Base-by-base conservation (phyloP, 192 early-diverging fungal species). In the Mortierella antarctica region DNA sequence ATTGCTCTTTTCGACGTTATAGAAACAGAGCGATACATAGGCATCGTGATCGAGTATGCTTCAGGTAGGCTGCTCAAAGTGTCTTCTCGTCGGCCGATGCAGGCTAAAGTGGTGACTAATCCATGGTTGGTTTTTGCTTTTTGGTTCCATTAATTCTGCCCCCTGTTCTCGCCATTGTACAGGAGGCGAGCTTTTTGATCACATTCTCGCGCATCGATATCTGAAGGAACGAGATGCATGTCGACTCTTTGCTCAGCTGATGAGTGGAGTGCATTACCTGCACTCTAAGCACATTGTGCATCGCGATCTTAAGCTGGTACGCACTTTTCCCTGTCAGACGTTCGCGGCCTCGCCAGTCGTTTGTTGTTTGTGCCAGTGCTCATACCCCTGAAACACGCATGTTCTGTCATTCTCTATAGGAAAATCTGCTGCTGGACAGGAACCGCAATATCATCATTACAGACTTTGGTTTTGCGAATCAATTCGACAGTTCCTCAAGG, bases 381-480 rank as follows among this genome's bases (percentile, higher is more conserved):
- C 45, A 21, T 10, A 23, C 20, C 13, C 20, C 52, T 45, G 8
- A 31, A 63, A 40, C 23, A 61, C 55, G 20, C 15, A 47, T 49
- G 7, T 17, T 82, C 39, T 61, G 0, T 45, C 48, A 4, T 39
- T 48, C 41, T 50, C 21, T 56, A 57, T 83, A 94, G 92, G 97
- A 99, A 85, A 99, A 99, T 65, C 75, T 99, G 71, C 85, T 99
- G 53, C 80, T 99, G 75, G 98, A 99, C 86, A 88, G 89, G 58
- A 88, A 96, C 73, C 88, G 94, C 57, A 96, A 97, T 73, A 91
- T 99, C 56, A 93, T 97, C 67, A 98, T 99, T 82, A 97, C 98
- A 9, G 98, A 99, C 80, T 99, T 99, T 92, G 98, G 98, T 13
- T 99, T 99, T 84, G 97, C 98, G 17, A 98, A 96, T 70, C 92